phyloP scores from a whole-genome alignment of 2,329 filamentous ascomycete species.

The Pseudogymnoascus sp. region DNA sequence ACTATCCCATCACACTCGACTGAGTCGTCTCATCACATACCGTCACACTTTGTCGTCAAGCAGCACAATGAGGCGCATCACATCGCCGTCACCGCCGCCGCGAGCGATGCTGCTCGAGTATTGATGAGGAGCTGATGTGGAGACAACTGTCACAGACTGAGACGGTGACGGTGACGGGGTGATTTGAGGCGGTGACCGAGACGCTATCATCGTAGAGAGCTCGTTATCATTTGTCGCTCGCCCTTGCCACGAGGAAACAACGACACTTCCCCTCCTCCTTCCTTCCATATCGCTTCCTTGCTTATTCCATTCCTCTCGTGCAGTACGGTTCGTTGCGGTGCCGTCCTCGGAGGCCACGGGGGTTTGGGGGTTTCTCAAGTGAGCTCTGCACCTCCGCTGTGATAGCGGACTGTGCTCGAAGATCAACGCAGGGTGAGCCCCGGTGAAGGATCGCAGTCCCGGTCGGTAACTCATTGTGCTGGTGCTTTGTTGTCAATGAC shows the following conservation, averaged over 20 bases:
- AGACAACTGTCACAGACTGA: background rate
- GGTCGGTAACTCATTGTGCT: background rate
- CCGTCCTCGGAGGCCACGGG: background rate
- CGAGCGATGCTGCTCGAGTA: background rate
- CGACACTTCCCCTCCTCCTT: background rate
- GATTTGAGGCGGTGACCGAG: background rate
- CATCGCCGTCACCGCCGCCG: background rate
- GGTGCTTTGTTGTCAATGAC: background rate
- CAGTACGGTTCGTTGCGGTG: background rate
- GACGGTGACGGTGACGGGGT: background rate
- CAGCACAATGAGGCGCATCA: constrained; percentile 5
- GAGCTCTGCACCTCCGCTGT: background rate
- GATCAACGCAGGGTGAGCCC: constrained; percentile 7
- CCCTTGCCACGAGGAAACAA: background rate
- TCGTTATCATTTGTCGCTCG: background rate
- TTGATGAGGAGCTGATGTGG: background rate
- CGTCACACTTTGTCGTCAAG: constrained; percentile 6
- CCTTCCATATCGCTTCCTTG: constrained; percentile 2
- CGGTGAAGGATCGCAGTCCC: background rate
- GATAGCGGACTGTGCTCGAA: background rate
- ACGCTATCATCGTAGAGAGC: background rate
- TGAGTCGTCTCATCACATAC: background rate
- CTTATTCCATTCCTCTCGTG: constrained; percentile 2
- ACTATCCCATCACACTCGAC: background rate
- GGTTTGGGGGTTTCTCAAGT: background rate